Evolutionary conservation across 129 eudicot species (phyloP), one percentile per base, ranked within the genome.

Genomic region (Chrysanthemum lavandulifolium): DNA sequence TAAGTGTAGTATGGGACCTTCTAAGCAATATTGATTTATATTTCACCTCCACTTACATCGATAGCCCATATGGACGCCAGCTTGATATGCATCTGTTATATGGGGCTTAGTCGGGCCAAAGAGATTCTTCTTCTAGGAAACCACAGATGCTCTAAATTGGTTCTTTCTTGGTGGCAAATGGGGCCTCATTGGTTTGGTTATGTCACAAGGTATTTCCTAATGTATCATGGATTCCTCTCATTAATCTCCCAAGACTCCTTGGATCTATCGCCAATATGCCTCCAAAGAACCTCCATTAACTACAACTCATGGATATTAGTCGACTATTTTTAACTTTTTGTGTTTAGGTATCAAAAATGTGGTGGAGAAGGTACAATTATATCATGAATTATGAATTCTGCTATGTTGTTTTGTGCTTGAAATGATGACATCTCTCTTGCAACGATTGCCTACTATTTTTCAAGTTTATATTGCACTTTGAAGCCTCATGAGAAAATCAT

Each of bases 401-500:
- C 1, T 25, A 11, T 60, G 3, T n/a, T n/a, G 25, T 47, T 72
- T 76, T 71, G 45, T 73, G 13, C 31, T 75, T 54, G 72, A 61
- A 52, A 36, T 43, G 2, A 8, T 53, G 40, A 23, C 45, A 48
- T 75, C 55, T 76, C 53, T 82, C 13, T 78, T 85, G 84, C 95
- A 89, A 96, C 64, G 96, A 43, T 89, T 95, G 5, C 98, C 96
- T 65, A 85, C 98, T 36, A 87, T 89, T 80, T 93, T 93, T 80
- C 98, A 89, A 79, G 98, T 82, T 69, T 93, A 93, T 48, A 93
- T 96, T 23, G 96, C 95, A 6, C 76, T 89, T 77, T 93, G 63
- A 86, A 93, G 73, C 96, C 98, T 74, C 98, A 89, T 68, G 95
- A 93, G 67, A 93, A 96, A 76, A 93, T 93, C 73, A 93, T 93